Evolutionary conservation across 768 basidiomycete species (phyloP).

Genomic region (Pseudohyphozyma bogoriensis): DNA sequence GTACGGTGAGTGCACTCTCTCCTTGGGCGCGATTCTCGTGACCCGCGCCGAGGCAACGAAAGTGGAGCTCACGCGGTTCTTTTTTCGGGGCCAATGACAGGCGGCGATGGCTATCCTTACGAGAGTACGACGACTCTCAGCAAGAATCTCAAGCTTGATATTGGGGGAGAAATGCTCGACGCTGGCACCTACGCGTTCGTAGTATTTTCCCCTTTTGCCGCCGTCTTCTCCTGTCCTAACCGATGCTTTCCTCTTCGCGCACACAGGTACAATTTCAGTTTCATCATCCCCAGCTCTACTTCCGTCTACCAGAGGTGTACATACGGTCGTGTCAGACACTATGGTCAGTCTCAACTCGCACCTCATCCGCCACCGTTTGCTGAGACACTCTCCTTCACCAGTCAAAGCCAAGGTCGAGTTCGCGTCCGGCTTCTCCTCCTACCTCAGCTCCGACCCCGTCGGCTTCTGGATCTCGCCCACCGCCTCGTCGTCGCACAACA

Average conservation of each 20-base stretch:
- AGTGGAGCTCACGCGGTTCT: no score
- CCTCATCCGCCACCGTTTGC: background rate
- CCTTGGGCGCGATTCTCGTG: no score
- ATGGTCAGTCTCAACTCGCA: background rate
- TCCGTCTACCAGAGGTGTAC: conserved; percentile 2
- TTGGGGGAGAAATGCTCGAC: conserved; percentile 13
- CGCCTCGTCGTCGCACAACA: conserved; percentile 9
- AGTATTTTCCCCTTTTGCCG: background rate
- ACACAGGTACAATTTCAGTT: conserved; percentile 14
- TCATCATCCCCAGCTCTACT: conserved; percentile 18
- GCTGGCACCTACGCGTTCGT: conserved; percentile 9
- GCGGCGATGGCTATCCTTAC: conserved; percentile 3
- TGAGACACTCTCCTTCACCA: background rate
- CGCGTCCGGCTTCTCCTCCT: background rate
- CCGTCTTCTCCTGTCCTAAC: no score
- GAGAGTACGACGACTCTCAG: conserved; percentile 3
- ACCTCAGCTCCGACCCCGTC: background rate
- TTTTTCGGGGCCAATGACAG: no score
- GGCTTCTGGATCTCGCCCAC: conserved; percentile 14
- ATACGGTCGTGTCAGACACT: conserved; percentile 10
- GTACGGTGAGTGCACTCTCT: no score
- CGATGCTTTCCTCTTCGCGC: no score
- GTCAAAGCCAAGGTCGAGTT: conserved; percentile 20
- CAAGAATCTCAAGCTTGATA: conserved; percentile 14
- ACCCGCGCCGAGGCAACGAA: no score